Conservation (phyloP, 2,329 filamentous ascomycete genomes). For the Penicillium italicum region DNA sequence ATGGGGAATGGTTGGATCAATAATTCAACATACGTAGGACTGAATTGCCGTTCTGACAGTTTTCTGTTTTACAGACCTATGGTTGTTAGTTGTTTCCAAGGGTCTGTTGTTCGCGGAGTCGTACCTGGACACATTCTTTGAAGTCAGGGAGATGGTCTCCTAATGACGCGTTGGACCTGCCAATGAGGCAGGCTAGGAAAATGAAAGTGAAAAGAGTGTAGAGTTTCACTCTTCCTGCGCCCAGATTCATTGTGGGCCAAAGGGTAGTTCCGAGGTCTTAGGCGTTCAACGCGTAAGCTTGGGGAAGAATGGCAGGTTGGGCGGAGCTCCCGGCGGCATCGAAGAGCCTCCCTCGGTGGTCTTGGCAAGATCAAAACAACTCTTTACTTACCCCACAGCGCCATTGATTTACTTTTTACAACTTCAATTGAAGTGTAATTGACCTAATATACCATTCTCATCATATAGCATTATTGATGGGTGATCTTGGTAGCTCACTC, state of each 20-base stretch:
- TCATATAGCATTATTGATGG: background rate
- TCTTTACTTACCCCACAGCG: conserved; percentile 5
- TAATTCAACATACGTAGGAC: conserved; percentile 62
- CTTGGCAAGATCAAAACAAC: conserved; percentile 18
- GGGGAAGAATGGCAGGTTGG: conserved; percentile 10
- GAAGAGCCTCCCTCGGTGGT: conserved; percentile 14
- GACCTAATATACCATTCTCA: too few species aligned
- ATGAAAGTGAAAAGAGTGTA: conserved; percentile 31
- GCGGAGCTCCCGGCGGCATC: conserved; percentile 18
- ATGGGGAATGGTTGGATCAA: background rate
- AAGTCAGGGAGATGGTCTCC: conserved; percentile 89
- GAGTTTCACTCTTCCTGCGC: conserved; percentile 15
- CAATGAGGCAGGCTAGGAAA: conserved; percentile 33
- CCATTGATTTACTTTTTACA: background rate
- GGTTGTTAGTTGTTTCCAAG: conserved; percentile 17
- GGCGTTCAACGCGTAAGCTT: conserved; percentile 18
- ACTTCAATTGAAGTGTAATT: background rate
- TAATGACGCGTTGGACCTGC: conserved; percentile 60
- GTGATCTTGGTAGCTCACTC: background rate
- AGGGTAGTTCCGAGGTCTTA: conserved; percentile 6
- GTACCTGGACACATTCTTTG: conserved; percentile 76
- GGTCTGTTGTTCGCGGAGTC: background rate
- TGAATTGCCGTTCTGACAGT: conserved; percentile 66
- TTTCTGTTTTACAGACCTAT: conserved; percentile 75
- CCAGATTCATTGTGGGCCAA: conserved; percentile 29